Evolutionary conservation across 805 yeast species (phyloP).

Genomic region (Teunomyces panamensis): DNA sequence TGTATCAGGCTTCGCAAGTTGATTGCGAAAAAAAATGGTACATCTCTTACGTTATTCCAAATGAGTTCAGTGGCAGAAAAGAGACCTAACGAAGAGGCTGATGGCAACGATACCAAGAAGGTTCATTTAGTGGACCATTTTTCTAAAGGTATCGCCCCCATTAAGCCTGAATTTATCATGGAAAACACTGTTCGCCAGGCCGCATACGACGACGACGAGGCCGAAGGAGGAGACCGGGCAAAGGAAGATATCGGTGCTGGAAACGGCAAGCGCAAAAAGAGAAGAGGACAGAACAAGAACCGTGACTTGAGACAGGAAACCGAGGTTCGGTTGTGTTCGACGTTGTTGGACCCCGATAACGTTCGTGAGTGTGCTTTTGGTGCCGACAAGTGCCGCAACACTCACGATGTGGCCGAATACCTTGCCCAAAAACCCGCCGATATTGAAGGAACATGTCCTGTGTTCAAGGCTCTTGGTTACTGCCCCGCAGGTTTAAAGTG

Average conservation of each 20-base stretch:
- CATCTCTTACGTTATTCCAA: no score
- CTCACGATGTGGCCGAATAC: constrained; percentile 71
- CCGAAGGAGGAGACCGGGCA: constrained; percentile 41
- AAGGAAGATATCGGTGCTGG: constrained; percentile 25
- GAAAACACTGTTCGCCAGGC: constrained; percentile 44
- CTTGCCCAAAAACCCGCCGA: constrained; percentile 67
- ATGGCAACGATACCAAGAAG: constrained; percentile 16
- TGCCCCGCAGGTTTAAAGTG: constrained; percentile 94
- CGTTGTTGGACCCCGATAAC: constrained; percentile 54
- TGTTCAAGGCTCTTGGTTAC: constrained; percentile 72
- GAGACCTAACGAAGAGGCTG: constrained; percentile 16
- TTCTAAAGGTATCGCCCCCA: constrained; percentile 67
- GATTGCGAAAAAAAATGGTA: neutral
- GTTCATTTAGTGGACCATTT: constrained; percentile 19
- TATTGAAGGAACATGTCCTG: constrained; percentile 80
- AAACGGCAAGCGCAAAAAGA: constrained; percentile 43
- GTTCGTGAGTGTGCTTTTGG: constrained; percentile 58
- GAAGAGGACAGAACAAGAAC: constrained; percentile 80
- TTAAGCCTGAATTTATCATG: constrained; percentile 68
- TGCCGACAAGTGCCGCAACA: constrained; percentile 65
- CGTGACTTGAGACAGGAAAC: constrained; percentile 77
- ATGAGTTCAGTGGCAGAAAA: constrained; percentile 9
- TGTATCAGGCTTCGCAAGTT: neutral
- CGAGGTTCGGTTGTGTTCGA: constrained; percentile 60
- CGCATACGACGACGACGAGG: constrained; percentile 43